Conservation (phyloP, 2,329 filamentous ascomycete species). For the Thermomyces lanuginosus region DNA sequence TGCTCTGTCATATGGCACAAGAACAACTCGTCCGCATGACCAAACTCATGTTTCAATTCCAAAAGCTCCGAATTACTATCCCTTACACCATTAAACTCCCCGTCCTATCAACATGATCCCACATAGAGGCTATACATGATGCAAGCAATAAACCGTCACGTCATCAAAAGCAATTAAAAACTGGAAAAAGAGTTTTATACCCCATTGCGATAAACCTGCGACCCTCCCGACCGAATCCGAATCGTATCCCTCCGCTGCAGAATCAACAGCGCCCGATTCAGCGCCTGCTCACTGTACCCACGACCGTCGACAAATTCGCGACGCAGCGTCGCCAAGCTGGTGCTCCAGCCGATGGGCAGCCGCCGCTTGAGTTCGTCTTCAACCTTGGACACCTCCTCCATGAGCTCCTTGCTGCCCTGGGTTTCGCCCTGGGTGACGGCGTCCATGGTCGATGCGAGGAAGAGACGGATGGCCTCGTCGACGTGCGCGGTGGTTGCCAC, state of each 20-base stretch:
- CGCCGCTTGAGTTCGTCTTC: slow-evolving; percentile 78
- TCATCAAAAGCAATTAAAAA: neutral
- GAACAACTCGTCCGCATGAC: too few species aligned
- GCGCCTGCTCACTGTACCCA: slow-evolving; percentile 71
- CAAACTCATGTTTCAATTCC: too few species aligned
- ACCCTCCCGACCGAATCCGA: slow-evolving; percentile 33
- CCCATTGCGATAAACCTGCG: slow-evolving; percentile 33
- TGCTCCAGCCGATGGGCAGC: slow-evolving; percentile 89
- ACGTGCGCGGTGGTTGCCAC: slow-evolving; percentile 83
- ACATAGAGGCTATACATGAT: slow-evolving; percentile 5
- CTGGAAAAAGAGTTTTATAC: slow-evolving; percentile 14
- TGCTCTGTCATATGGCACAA: too few species aligned
- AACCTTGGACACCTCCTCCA: slow-evolving; percentile 73
- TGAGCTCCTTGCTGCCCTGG: slow-evolving; percentile 70
- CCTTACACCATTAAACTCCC: too few species aligned
- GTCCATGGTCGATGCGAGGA: slow-evolving; percentile 95
- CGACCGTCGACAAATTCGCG: slow-evolving; percentile 85
- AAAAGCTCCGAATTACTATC: too few species aligned
- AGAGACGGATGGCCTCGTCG: slow-evolving; percentile 90
- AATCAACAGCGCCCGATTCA: slow-evolving; percentile 72
- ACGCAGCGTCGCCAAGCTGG: slow-evolving; percentile 68
- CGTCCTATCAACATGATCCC: too few species aligned
- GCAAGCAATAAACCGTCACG: slow-evolving; percentile 1
- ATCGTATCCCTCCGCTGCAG: slow-evolving; percentile 70
- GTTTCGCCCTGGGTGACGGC: slow-evolving; percentile 81